These are phyloP conservation scores for Peronospora tabacina DNA, from an alignment of 352 stramenopile genomes.

Conservation along the genomic window DNA sequence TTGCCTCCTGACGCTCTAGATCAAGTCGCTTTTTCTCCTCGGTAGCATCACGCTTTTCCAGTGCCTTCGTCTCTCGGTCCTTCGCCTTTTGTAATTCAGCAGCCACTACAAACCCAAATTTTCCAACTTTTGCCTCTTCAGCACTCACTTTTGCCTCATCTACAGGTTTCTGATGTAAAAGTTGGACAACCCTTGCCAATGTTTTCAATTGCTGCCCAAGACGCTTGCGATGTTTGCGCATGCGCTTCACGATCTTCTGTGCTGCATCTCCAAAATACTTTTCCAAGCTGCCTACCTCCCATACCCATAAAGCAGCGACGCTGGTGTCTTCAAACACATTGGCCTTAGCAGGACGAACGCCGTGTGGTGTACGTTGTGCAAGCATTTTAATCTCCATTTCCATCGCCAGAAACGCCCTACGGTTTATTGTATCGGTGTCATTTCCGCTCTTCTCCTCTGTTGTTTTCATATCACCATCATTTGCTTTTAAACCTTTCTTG, in stretches of 20 bases:
- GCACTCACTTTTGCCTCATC: constrained; percentile 74
- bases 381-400: constrained; percentile 88
- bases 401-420: constrained; percentile 27
- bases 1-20: constrained; percentile 56
- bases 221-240: constrained; percentile 76
- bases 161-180: constrained; percentile 56
- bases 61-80: constrained; percentile 48
- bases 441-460: constrained; percentile 1
- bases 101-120: constrained; percentile 61
- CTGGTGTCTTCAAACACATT: constrained; percentile 81
- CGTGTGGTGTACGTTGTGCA: constrained; percentile 65
- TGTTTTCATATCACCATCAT: constrained; percentile 5
- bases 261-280: constrained; percentile 59
- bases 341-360: constrained; percentile 50
- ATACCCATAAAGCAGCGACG: constrained; percentile 68
- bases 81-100: constrained; percentile 52
- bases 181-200: constrained; percentile 50
- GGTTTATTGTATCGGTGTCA: constrained; percentile 13
- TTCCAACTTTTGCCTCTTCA: constrained; percentile 75
- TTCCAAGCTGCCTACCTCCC: constrained; percentile 74
- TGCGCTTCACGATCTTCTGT: constrained; percentile 67
- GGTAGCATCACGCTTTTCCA: constrained; percentile 40
- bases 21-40: constrained; percentile 59
- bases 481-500: constrained; percentile 18
- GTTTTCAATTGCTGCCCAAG: constrained; percentile 65